Evolutionary conservation across 208 protist genomes (phyloP).

Genomic region (Leishmania martiniquensis): DNA sequence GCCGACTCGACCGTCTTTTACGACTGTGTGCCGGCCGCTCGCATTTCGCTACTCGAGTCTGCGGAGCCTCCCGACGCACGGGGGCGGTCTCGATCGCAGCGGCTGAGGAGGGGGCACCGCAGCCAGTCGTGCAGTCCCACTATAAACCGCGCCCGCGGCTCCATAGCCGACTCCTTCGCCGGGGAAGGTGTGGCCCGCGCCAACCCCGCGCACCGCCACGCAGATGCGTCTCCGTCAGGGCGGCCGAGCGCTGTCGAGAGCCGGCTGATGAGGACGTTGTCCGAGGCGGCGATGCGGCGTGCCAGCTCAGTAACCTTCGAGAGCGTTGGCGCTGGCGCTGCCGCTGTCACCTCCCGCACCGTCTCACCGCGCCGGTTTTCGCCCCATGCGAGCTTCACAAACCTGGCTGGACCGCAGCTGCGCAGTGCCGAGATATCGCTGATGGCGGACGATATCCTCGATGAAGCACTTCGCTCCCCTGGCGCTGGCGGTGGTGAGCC

Average conservation of each 20-base stretch:
- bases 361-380: neutral
- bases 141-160: neutral
- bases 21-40: neutral
- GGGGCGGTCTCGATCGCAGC: slow-evolving; percentile 1
- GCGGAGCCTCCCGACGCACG: neutral
- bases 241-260: slow-evolving; percentile 15
- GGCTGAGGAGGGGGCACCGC: neutral
- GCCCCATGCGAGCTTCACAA: slow-evolving; percentile 15
- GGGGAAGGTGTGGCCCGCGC: neutral
- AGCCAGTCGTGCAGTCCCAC: no score
- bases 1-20: slow-evolving; percentile 2
- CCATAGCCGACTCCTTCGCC: neutral
- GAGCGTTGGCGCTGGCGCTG: neutral
- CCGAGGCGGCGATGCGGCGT: slow-evolving; percentile 17
- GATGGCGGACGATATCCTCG: slow-evolving; percentile 1
- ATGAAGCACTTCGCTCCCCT: neutral
- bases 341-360: neutral
- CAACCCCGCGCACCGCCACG: neutral
- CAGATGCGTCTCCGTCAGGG: neutral
- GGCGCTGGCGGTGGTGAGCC: neutral
- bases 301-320: neutral
- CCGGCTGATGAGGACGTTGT: slow-evolving; percentile 17
- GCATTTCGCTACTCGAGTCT: slow-evolving; percentile 1
- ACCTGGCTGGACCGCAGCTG: slow-evolving; percentile 12
- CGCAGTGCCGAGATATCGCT: slow-evolving; percentile 15